These are phyloP conservation scores for Candida glaebosa DNA, from an alignment of 805 yeast genomes.

Conservation along the genomic window DNA sequence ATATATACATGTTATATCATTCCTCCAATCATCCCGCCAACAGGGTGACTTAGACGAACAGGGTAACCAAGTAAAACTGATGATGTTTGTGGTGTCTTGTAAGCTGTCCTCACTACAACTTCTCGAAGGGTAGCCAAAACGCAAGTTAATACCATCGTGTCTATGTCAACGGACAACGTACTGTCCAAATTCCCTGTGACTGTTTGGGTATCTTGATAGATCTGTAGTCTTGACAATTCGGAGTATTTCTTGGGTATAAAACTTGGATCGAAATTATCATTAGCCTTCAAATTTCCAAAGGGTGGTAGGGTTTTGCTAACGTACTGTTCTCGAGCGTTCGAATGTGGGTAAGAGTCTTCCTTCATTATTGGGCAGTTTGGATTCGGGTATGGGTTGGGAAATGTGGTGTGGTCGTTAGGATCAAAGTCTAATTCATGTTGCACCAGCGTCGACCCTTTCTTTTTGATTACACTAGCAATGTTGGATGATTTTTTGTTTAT, in stretches of 20 bases:
- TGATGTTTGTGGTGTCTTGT: conserved; percentile 13
- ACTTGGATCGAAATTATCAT: conserved; percentile 18
- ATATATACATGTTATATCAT: background rate
- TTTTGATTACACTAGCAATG: conserved; percentile 17
- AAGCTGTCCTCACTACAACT: conserved; percentile 22
- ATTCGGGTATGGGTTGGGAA: conserved; percentile 31
- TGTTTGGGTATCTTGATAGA: conserved; percentile 28
- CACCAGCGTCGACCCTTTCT: background rate
- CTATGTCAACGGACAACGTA: conserved; percentile 30
- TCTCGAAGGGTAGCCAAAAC: conserved; percentile 32
- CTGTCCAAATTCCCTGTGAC: conserved; percentile 16
- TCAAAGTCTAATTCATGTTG: conserved; percentile 3
- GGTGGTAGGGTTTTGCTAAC: conserved; percentile 36
- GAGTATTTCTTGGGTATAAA: conserved; percentile 33
- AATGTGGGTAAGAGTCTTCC: conserved; percentile 7
- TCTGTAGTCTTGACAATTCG: conserved; percentile 32
- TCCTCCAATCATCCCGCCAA: background rate
- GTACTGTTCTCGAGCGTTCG: conserved; percentile 4
- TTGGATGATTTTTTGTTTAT: conserved; percentile 25
- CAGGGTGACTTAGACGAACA: conserved; percentile 5
- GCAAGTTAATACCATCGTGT: conserved; percentile 29
- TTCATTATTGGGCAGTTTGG: conserved; percentile 8
- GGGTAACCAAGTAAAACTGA: conserved; percentile 9
- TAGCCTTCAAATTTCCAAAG: conserved; percentile 33
- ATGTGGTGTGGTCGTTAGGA: conserved; percentile 10